Evolutionary conservation across 169 alveolate species (phyloP).

Genomic region (Toxoplasma gondii): DNA sequence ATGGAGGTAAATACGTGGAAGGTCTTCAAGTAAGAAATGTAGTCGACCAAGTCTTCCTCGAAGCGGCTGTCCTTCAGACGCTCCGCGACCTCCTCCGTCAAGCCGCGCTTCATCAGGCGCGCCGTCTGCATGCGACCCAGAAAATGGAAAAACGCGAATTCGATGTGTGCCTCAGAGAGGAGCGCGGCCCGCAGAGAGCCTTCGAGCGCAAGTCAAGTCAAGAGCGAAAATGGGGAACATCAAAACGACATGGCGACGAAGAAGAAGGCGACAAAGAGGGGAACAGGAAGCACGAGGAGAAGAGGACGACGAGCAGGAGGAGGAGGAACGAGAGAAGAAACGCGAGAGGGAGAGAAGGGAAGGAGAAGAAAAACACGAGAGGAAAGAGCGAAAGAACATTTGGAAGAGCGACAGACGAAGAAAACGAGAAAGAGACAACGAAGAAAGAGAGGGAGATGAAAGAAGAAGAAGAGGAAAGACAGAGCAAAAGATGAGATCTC

Average conservation of each 20-base stretch:
- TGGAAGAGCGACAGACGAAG: not conserved
- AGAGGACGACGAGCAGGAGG: not conserved
- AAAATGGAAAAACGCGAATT: not conserved
- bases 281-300: not conserved
- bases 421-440: not conserved
- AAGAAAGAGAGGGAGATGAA: not conserved
- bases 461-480: not conserved
- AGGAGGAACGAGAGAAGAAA: not conserved
- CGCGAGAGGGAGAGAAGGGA: not conserved
- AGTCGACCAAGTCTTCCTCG: conserved; percentile 6
- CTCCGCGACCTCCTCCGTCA: conserved; percentile 10
- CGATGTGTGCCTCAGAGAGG: not conserved
- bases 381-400: not conserved
- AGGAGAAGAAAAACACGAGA: not conserved
- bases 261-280: not conserved
- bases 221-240: too few species aligned
- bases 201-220: too few species aligned
- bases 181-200: too few species aligned
- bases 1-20: not conserved
- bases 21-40: not conserved
- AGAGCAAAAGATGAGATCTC: not conserved
- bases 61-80: not conserved
- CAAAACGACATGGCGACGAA: too few species aligned
- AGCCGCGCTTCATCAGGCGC: not conserved
- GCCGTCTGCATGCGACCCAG: not conserved